A percentile compares a stretch with the other conserved stretches of the same genome.
phyloP scores from a whole-genome alignment of 176 grass and related monocot species.

The Triticum dicoccoides region DNA sequence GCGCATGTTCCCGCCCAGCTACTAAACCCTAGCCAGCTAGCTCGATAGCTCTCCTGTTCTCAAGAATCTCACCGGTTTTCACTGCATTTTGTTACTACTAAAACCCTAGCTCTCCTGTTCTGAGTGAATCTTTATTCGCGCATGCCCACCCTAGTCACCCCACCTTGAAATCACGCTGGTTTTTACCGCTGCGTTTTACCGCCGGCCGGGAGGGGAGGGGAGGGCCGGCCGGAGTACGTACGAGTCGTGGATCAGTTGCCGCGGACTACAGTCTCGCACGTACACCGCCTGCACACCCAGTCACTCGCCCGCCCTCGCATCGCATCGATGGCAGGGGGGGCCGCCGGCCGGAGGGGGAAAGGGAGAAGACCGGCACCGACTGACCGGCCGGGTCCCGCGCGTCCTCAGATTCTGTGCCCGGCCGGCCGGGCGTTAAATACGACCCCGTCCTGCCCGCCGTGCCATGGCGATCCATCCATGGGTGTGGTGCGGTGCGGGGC shows the following conservation, averaged over 20 bases:
- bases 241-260: constrained; percentile 17
- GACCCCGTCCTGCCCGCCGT: background rate
- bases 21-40: background rate
- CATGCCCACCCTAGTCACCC: too few species aligned
- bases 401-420: constrained; percentile 50
- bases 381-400: background rate
- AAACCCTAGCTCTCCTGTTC: too few species aligned
- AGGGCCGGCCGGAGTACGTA: background rate
- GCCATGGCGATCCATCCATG: background rate
- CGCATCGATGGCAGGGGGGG: background rate
- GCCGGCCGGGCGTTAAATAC: constrained; percentile 10
- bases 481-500: too few species aligned
- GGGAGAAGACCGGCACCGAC: background rate
- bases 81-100: background rate
- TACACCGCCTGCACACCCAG: constrained; percentile 14
- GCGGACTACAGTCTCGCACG: constrained; percentile 28
- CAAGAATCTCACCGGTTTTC: background rate
- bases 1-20: background rate
- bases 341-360: background rate
- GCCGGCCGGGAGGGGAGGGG: background rate
- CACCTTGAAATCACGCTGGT: too few species aligned
- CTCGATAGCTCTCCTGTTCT: background rate
- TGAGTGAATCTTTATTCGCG: too few species aligned
- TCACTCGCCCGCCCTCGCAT: background rate
- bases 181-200: background rate